Conservation (phyloP, 2,329 filamentous ascomycete species). For the Trichoderma brevicompactum region DNA sequence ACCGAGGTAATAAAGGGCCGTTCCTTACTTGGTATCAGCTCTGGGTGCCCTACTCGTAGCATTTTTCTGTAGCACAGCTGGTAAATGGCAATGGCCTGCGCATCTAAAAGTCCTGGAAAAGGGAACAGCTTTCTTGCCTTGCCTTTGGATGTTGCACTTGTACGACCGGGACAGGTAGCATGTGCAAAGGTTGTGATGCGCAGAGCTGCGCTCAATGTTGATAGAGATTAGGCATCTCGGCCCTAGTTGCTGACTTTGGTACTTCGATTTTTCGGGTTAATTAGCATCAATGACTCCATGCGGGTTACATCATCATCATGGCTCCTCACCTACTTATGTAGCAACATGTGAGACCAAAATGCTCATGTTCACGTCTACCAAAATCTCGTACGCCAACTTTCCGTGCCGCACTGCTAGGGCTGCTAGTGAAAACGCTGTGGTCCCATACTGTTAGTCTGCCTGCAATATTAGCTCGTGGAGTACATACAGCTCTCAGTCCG, state of each 20-base stretch:
- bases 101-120: background rate
- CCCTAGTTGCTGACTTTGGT: slow-evolving; percentile 2
- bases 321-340: background rate
- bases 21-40: background rate
- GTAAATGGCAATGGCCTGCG: background rate
- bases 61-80: background rate
- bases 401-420: slow-evolving; percentile 23
- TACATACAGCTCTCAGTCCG: slow-evolving; percentile 12
- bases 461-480: slow-evolving; percentile 26
- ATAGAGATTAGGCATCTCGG: slow-evolving; percentile 1
- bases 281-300: background rate
- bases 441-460: slow-evolving; percentile 21
- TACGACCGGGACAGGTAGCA: background rate
- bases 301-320: slow-evolving; percentile 28
- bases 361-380: background rate
- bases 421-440: slow-evolving; percentile 24
- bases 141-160: slow-evolving; percentile 1
- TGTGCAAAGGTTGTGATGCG: slow-evolving; percentile 1
- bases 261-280: background rate
- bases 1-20: background rate
- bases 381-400: slow-evolving; percentile 7
- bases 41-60: background rate
- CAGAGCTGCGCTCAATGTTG: background rate
- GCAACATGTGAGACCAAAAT: slow-evolving; percentile 22
- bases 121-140: background rate